Conservation (phyloP, 139 green algal species). For the Coelastrella sp. region DNA sequence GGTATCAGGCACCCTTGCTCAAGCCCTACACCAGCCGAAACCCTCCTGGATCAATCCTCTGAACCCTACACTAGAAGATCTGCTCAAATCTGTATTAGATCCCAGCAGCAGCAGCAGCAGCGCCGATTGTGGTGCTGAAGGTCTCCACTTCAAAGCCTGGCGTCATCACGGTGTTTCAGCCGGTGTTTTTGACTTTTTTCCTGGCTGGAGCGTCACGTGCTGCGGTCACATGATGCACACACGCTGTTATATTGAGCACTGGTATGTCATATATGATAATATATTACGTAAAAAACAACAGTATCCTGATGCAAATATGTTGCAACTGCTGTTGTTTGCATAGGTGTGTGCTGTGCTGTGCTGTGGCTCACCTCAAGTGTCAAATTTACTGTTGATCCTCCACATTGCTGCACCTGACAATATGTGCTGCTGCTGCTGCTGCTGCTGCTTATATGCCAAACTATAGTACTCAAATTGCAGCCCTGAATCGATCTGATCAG, state of each 20-base stretch:
- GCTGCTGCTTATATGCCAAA: neutral
- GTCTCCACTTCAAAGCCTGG: neutral
- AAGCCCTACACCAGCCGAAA: neutral
- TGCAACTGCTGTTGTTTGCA: no score
- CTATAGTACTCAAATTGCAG: neutral
- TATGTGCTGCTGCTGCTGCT: no score
- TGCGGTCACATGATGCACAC: conserved; percentile 40
- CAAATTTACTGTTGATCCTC: no score
- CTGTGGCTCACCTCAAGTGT: no score
- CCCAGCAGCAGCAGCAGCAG: conserved; percentile 21
- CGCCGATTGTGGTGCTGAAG: neutral
- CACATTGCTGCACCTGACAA: no score
- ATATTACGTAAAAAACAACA: no score
- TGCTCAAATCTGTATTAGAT: neutral
- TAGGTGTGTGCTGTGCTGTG: no score
- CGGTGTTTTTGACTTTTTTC: conserved; percentile 15
- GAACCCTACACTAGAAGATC: neutral
- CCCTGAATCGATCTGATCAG: neutral
- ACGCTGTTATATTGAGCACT: no score
- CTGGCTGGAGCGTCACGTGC: neutral
- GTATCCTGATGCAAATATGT: no score
- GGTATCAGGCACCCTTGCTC: conserved; percentile 4
- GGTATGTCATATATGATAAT: neutral
- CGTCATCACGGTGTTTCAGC: neutral
- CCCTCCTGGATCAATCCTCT: neutral